These are phyloP conservation scores for Apiospora pterosperma DNA, from an alignment of 2,329 filamentous ascomycete genomes.

Conservation along the genomic window DNA sequence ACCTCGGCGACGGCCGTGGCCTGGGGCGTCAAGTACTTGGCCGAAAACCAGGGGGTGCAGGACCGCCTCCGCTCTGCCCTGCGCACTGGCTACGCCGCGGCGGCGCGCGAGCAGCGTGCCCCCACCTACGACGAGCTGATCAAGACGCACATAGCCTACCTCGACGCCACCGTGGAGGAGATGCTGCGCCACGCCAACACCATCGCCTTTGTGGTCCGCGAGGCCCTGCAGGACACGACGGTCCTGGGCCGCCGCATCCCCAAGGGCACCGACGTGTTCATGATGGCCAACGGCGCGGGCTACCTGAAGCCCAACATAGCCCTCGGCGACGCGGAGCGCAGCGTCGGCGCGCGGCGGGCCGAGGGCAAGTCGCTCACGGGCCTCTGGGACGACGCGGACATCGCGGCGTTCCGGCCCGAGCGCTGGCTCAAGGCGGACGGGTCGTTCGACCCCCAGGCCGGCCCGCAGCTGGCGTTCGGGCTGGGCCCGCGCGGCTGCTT, in stretches of 20 bases:
- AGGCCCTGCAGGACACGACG: constrained; percentile 21
- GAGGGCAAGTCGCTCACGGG: constrained; percentile 7
- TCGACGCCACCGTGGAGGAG: constrained; percentile 30
- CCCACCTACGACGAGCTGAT: constrained; percentile 22
- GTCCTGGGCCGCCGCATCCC: constrained; percentile 25
- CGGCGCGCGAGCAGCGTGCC: constrained; percentile 14
- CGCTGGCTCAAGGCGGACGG: constrained; percentile 14
- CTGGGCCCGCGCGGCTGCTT: constrained; percentile 15
- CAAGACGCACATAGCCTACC: constrained; percentile 21
- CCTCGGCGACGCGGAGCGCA: constrained; percentile 10
- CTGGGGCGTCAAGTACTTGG: constrained; percentile 27
- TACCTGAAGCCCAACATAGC: constrained; percentile 13
- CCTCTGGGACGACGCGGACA: constrained; percentile 13
- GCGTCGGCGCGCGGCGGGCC: constrained; percentile 8
- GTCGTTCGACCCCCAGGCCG: constrained; percentile 12
- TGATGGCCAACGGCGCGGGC: constrained; percentile 15
- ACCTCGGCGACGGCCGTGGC: constrained; percentile 25
- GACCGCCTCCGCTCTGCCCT: constrained; percentile 21
- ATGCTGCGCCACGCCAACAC: constrained; percentile 22
- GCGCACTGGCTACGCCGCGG: constrained; percentile 10
- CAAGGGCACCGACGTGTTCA: constrained; percentile 21
- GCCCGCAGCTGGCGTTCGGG: constrained; percentile 16
- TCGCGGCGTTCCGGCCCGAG: constrained; percentile 15
- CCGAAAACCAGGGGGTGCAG: constrained; percentile 22
- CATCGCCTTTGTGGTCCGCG: constrained; percentile 19